These are phyloP conservation scores for Erythrophleum fordii DNA, from an alignment of 306 rosid genomes.

Conservation along the genomic window DNA sequence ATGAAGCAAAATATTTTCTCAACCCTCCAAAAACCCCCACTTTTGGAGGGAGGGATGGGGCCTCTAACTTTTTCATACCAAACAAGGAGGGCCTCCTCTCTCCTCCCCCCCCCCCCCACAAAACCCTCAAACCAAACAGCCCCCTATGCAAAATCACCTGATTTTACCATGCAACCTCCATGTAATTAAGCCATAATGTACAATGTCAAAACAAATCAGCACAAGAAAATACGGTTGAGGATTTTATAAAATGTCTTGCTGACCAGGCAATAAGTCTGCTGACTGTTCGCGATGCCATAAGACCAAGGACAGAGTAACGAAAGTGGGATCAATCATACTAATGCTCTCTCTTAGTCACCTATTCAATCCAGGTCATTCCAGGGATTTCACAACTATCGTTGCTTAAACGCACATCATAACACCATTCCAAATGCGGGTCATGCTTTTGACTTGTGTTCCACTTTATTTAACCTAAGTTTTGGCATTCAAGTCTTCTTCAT, in stretches of 20 bases:
- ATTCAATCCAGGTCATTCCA: background rate
- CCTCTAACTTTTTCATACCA: no score
- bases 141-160: conserved; percentile 21
- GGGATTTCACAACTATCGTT: no score
- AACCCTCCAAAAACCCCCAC: no score
- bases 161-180: background rate
- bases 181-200: background rate
- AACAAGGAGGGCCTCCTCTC: no score
- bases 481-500: background rate
- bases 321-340: background rate
- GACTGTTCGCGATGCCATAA: no score
- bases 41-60: no score
- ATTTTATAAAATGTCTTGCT: background rate
- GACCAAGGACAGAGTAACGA: background rate
- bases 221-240: background rate
- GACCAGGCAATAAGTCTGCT: no score
- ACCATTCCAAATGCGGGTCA: conserved; percentile 1
- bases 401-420: background rate
- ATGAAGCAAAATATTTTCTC: no score
- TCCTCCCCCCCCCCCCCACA: no score
- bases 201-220: background rate
- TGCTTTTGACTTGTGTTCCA: background rate
- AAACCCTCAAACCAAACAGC: no score
- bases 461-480: background rate
- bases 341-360: background rate